Evolutionary conservation across 371 early-diverging fungal genomes (phyloP).

Genomic region (Caulochytrium protostelioides): DNA sequence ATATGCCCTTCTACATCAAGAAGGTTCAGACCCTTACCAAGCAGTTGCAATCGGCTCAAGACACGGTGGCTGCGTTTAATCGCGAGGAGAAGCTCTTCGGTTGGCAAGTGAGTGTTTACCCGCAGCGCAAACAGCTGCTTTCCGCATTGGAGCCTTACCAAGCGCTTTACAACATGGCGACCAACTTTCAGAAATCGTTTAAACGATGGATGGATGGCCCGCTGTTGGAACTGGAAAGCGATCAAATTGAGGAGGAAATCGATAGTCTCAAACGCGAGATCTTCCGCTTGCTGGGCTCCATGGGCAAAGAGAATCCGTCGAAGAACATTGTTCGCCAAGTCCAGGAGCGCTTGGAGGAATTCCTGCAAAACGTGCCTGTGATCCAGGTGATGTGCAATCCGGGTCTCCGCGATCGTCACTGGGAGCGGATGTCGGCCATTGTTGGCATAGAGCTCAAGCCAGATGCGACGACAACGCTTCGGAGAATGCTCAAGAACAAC

Average conservation of each 20-base stretch:
- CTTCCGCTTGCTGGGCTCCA: constrained; percentile 20
- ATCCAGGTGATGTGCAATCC: constrained; percentile 32
- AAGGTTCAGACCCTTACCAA: constrained; percentile 28
- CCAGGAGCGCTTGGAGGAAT: constrained; percentile 32
- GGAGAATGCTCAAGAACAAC: constrained; percentile 28
- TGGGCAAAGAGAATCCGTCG: constrained; percentile 23
- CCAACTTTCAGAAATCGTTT: constrained; percentile 31
- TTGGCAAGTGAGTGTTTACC: constrained; percentile 26
- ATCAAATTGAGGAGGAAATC: constrained; percentile 25
- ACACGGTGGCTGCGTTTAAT: constrained; percentile 30
- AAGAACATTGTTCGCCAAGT: constrained; percentile 27
- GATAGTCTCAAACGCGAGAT: constrained; percentile 27
- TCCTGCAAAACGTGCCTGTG: constrained; percentile 25
- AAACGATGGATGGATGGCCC: constrained; percentile 36
- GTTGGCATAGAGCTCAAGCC: constrained; percentile 24
- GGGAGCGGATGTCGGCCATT: constrained; percentile 15
- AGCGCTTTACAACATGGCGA: constrained; percentile 27
- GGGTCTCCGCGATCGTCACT: constrained; percentile 33
- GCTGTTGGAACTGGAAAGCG: constrained; percentile 29
- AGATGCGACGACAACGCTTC: constrained; percentile 17
- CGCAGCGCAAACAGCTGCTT: constrained; percentile 27
- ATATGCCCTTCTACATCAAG: constrained; percentile 39
- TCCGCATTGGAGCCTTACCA: constrained; percentile 29
- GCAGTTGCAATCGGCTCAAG: constrained; percentile 23
- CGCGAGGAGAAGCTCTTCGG: constrained; percentile 33